Conservation (phyloP, 1,139 yeast species). For the Saccharomyces hybrid region DNA sequence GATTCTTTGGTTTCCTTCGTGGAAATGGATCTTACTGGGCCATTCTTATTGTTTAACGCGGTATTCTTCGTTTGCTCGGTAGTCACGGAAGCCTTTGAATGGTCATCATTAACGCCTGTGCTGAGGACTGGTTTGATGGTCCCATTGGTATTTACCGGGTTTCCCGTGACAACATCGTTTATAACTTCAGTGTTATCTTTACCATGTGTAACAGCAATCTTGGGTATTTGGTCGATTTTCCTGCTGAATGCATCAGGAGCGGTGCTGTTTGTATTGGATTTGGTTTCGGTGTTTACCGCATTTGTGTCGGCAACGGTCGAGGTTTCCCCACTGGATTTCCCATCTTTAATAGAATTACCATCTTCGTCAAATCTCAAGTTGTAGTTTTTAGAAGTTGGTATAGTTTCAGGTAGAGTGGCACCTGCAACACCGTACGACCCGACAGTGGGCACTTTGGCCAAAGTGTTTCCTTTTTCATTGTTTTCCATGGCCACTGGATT, state of each 20-base stretch:
- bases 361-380: conserved; percentile 19
- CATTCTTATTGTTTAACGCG: neutral
- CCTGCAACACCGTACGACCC: conserved; percentile 26
- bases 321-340: neutral
- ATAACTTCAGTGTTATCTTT: neutral
- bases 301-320: conserved; percentile 5
- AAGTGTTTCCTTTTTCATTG: neutral
- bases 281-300: neutral
- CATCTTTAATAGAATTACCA: conserved; percentile 9
- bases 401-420: conserved; percentile 31
- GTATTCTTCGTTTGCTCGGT: neutral
- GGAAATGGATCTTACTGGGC: conserved; percentile 3
- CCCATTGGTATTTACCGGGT: neutral
- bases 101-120: neutral
- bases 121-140: neutral
- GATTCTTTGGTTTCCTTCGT: neutral
- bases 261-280: neutral
- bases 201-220: neutral
- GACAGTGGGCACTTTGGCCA: neutral
- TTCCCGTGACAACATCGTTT: neutral
- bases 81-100: neutral
- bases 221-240: neutral
- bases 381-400: conserved; percentile 31
- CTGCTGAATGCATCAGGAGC: neutral
- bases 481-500: neutral